Evolutionary conservation across 2,329 filamentous ascomycete genomes (phyloP).

Genomic region (Fusarium chlamydosporum): DNA sequence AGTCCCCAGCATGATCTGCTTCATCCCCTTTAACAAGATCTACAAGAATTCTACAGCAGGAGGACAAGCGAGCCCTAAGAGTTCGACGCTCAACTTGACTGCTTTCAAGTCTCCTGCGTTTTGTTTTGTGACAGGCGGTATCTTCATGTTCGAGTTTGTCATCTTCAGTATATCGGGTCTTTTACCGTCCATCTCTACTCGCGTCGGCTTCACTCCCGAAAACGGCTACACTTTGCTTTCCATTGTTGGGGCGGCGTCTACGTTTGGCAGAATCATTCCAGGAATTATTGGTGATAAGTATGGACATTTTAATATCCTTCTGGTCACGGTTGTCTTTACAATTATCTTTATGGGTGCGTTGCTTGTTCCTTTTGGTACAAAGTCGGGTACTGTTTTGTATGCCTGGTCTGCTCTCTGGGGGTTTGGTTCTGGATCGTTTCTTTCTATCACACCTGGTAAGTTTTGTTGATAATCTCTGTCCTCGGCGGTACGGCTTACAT

Average conservation of each 20-base stretch:
- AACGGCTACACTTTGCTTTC: constrained; percentile 62
- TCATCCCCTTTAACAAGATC: constrained; percentile 52
- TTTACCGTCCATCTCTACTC: constrained; percentile 62
- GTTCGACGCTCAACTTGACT: constrained; percentile 55
- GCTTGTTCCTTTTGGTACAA: constrained; percentile 62
- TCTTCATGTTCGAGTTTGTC: constrained; percentile 64
- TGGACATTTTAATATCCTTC: constrained; percentile 60
- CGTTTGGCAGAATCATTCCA: constrained; percentile 60
- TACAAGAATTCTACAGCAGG: constrained; percentile 13
- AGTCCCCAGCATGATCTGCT: constrained; percentile 53
- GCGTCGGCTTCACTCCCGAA: constrained; percentile 53
- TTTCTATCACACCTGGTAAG: constrained; percentile 58
- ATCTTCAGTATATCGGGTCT: constrained; percentile 64
- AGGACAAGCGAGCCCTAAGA: constrained; percentile 30
- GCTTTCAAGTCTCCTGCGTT: constrained; percentile 60
- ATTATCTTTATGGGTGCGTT: constrained; percentile 59
- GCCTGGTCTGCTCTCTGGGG: constrained; percentile 63
- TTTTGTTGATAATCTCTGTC: not conserved
- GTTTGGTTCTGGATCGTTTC: constrained; percentile 63
- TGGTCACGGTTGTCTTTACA: constrained; percentile 51
- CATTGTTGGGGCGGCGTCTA: constrained; percentile 60
- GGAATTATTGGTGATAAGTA: constrained; percentile 60
- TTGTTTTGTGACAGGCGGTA: constrained; percentile 57
- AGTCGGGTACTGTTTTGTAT: constrained; percentile 58
- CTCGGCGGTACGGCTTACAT: constrained; percentile 8